A percentile compares a stretch with the other conserved stretches of the same genome.
phyloP scores from a whole-genome alignment of 345 rosid species.

The Citrus sp. region DNA sequence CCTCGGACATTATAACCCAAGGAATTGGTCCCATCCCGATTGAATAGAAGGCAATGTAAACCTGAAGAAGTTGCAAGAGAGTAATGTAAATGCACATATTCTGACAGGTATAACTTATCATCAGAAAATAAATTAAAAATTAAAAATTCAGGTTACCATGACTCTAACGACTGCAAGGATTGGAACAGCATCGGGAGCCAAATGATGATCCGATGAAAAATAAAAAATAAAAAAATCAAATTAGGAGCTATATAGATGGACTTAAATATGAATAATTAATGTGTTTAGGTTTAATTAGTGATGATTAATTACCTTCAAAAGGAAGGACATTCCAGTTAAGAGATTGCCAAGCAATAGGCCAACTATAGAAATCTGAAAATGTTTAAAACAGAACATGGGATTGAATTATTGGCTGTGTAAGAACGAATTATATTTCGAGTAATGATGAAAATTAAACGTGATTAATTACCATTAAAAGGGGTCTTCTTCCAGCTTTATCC shows the following conservation, averaged over 20 bases:
- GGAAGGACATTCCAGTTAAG: constrained; percentile 38
- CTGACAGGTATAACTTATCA: neutral
- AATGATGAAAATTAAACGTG: neutral
- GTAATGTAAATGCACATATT: too few relatives aligned
- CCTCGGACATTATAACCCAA: constrained; percentile 39
- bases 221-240: neutral
- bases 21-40: constrained; percentile 29
- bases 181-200: constrained; percentile 31
- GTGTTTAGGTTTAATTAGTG: neutral
- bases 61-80: constrained; percentile 12
- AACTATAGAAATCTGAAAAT: constrained; percentile 36
- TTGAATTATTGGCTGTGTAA: neutral
- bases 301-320: constrained; percentile 29
- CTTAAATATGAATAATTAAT: neutral
- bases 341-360: constrained; percentile 39
- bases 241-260: neutral
- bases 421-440: neutral
- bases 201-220: constrained; percentile 23
- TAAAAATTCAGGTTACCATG: constrained; percentile 25
- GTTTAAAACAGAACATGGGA: neutral
- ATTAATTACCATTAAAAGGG: constrained; percentile 39
- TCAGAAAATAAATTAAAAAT: neutral
- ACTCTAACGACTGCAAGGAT: constrained; percentile 37
- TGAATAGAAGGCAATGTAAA: constrained; percentile 15
- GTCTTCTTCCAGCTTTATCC: constrained; percentile 46